Evolutionary conservation across 2,329 filamentous ascomycete genomes (phyloP), one percentile per base, ranked within the genome.

Genomic region (Cladophialophora exuberans): DNA sequence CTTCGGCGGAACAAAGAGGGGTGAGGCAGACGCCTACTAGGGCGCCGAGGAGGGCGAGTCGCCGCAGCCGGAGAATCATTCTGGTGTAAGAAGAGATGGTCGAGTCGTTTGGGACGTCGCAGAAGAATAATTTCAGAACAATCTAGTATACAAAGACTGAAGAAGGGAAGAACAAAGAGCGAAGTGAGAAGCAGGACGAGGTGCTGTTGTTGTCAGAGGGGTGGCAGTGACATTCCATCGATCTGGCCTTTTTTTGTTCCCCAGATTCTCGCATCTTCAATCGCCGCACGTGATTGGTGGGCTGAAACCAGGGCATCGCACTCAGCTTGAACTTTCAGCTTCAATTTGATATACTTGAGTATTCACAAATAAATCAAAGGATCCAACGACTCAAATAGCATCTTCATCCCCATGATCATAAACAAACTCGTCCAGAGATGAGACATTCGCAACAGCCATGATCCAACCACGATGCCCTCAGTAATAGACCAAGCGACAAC

Each of bases 1-100:
- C 69, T 17, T 88, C 86, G 47, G 94, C 78, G 41, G 85, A 86
- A 64, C 67, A 61, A 28, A 55, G 43, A 33, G 52, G 48, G 15
- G 41, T 28, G 35, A 64, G 38, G 15, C 59, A 70, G 44, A 67
- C 64, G 11, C 71, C 69, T 15, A 76, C 61, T 46, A 76, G 69
- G 52, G 71, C 70, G 57, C 75, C 65, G 18, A 76, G 61, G 50
- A 72, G 63, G 49, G 69, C 67, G 38, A 75, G 60, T 18, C 68
- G 65, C 51, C 68, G 69, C 22, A 76, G 55, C 38, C 67, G 66
- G 51, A 74, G 49, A 51, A 70, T 69, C 73, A 77, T 77, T n/a
- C n/a, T n/a, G n/a, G n/a, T n/a, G n/a, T n/a, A n/a, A n/a, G n/a
- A n/a, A n/a, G n/a, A n/a, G n/a, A n/a, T n/a, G n/a, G 57, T 75